Conservation (phyloP, 495 filamentous ascomycete species). For the Cetradonia linearis region DNA sequence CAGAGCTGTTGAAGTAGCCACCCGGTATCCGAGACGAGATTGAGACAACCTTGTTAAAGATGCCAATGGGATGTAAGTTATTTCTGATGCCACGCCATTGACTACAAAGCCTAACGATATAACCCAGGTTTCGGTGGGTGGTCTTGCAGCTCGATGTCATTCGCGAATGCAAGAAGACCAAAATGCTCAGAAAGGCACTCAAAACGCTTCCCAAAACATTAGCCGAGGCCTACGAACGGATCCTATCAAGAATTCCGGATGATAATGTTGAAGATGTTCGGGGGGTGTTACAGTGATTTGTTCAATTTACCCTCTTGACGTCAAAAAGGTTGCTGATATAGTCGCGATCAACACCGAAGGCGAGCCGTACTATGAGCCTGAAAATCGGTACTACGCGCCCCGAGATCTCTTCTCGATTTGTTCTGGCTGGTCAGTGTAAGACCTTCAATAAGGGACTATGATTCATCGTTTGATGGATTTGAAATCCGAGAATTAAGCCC, state of each 20-base stretch:
- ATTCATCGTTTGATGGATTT: fast-evolving
- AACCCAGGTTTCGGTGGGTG: neutral
- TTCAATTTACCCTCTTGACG: neutral
- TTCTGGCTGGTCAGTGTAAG: neutral
- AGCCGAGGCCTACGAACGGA: neutral
- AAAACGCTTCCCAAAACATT: neutral
- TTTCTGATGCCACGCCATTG: neutral
- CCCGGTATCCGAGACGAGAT: neutral
- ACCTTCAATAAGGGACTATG: neutral
- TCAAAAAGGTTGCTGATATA: neutral
- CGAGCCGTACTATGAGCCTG: neutral
- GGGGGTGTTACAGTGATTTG: neutral
- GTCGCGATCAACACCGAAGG: neutral
- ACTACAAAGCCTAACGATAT: neutral
- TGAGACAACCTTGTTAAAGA: neutral
- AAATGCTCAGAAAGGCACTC: neutral
- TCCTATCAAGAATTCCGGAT: neutral
- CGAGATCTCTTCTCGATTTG: neutral
- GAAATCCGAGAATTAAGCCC: neutral
- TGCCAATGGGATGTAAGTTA: neutral
- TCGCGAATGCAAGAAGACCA: neutral
- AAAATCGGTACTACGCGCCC: neutral
- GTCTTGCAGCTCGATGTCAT: constrained; percentile 1
- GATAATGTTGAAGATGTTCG: neutral
- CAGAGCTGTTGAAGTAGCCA: neutral